Evolutionary conservation across 208 protist genomes (phyloP).

Genomic region (Crithidia expoeki): DNA sequence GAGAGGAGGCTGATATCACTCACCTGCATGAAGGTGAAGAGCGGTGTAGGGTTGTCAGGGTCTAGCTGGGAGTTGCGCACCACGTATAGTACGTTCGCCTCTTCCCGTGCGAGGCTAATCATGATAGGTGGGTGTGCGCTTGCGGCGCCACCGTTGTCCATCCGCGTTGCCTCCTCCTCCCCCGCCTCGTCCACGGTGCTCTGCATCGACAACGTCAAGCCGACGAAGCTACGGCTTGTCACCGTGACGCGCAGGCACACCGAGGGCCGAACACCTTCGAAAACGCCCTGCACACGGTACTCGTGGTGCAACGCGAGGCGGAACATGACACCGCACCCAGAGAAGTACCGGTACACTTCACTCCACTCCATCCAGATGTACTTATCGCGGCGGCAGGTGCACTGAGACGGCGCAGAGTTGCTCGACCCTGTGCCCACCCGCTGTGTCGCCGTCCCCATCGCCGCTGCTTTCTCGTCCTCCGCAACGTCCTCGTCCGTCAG

Average conservation of each 20-base stretch:
- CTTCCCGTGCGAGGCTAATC: conserved; percentile 22
- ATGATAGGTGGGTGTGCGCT: conserved; percentile 35
- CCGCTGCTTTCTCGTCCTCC: background rate
- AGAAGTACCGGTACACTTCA: conserved; percentile 64
- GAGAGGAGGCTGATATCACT: conserved; percentile 46
- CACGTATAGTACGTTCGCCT: conserved; percentile 11
- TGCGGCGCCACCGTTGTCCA: background rate
- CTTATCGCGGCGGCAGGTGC: conserved; percentile 26
- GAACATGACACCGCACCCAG: conserved; percentile 58
- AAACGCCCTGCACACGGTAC: conserved; percentile 54
- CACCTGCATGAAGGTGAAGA: conserved; percentile 59
- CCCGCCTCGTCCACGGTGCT: background rate
- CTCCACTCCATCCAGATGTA: conserved; percentile 70
- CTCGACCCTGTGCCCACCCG: background rate
- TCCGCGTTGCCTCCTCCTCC: background rate
- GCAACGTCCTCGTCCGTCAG: background rate
- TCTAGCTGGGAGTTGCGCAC: conserved; percentile 37
- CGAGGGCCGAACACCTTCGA: conserved; percentile 40
- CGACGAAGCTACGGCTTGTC: conserved; percentile 29
- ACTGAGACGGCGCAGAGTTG: background rate
- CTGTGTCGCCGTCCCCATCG: background rate
- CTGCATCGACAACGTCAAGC: conserved; percentile 23
- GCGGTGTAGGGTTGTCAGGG: conserved; percentile 37
- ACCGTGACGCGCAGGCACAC: conserved; percentile 53
- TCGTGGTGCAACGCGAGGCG: conserved; percentile 37